Base-by-base conservation (phyloP, 2,329 filamentous ascomycete genomes). In the Rhynchosporium secalis region DNA sequence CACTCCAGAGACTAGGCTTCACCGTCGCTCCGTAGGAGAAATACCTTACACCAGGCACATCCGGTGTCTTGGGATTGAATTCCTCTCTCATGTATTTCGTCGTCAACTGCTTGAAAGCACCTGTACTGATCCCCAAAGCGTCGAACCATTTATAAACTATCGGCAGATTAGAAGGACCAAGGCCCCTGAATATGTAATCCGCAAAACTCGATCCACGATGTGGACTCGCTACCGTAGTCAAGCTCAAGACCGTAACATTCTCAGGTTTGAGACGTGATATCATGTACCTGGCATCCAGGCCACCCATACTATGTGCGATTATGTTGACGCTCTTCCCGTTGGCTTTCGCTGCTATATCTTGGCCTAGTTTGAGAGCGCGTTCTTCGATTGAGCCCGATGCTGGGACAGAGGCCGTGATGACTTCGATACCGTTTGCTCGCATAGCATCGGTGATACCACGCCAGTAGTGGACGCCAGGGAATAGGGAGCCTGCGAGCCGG, bases 231-330 rank as follows among this genome's bases (percentile, higher is more conserved):
- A 77, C 70, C 2, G 76, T 77, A 2, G 75, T 76, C 20, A 77
- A 65, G 26, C 72, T 74, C 1, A 76, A 54, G 51, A 82, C 82
- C 77, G 74, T 80, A 75, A 75, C 74, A 29, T 75, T 72, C 0
- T 72, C 66, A 2, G 81, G 82, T 47, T 75, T 76, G 12, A 87
- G 76, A 56, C 78, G 78, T 28, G 84, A 83, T 58, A 88, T 83
- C 84, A 88, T 86, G 73, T 86, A 86, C 51, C 86, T 79, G 9
- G 85, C 82, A 72, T 88, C 86, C 3, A 89, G 78, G 1, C 86
- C 86, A 54, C 86, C 85, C 85, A 87, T 87, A 68, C 80, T 84
- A 76, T 92, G 89, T 46, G 85, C 85, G 26, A 92, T 80, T 63
- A 96, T 90, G 72, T 91, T 91, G 67, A 96, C 91, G 56, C 87